Evolutionary conservation across 2,329 filamentous ascomycete species (phyloP), one percentile per base, ranked within the genome.

Genomic region (Pseudocercospora ulei): DNA sequence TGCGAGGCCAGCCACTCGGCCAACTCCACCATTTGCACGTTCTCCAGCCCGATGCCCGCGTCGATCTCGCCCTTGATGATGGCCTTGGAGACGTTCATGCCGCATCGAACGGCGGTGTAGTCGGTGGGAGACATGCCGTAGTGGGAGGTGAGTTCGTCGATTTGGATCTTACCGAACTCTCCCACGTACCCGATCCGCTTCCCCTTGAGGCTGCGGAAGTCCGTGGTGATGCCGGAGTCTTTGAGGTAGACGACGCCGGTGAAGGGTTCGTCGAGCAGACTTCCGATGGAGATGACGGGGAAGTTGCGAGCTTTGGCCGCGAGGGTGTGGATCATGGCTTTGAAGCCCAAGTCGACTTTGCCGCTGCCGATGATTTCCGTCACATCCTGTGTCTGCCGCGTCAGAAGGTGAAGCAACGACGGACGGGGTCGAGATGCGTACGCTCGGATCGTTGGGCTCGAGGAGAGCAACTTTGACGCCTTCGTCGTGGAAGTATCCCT

Each of bases 271-370:
- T 86, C 80, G 35, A 86, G 75, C 2, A 86, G 72, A 18, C 78
- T 82, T 24, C 80, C 80, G 34, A 86, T 74, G 5, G 80, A 83
- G 12, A 71, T 65, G 35, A 86, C 75, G 0, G 81, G 81, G 58
- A 82, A 86, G 64, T 72, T 66, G 45, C 80, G 79, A 24, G 81
- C 80, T 62, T 84, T 83, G 57, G 80, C 80, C 75, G 80, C 80
- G 43, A 86, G 71, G 5, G 80, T 85, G 56, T 86, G 81, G 51
- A 86, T 86, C 80, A 86, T 85, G 49, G 81, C 80, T 62, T 85
- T 86, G 71, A 82, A 84, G 28, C 80, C 81, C 55, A 85, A 73
- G 56, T 85, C 80, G 34, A 83, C 76, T 57, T 83, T 84, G 45
- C 76, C 77, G 39, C 72, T 77, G 43, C 81, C 81, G 49, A 86